Evolutionary conservation across 225 moss, liverwort and hornwort species (phyloP), one percentile per base, ranked within the genome.

Genomic region (Rhytidiadelphus loreus): DNA sequence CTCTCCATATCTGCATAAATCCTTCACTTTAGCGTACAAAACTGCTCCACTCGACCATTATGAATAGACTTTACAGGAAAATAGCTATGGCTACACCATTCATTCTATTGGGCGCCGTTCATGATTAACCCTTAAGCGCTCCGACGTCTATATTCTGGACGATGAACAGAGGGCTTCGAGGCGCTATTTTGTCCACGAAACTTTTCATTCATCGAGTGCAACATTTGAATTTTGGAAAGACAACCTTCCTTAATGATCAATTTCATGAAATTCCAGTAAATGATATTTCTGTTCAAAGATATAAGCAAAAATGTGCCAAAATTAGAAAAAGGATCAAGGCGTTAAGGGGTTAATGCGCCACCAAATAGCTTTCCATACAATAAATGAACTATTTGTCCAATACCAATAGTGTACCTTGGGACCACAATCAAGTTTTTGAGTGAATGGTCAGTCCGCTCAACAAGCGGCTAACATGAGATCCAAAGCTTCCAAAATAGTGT

Each of bases 1-100:
- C 90, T 98, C 97, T 70, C 98, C 98, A 84, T 93, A 98, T 96
- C 98, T 98, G 88, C 63, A 85, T 37, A 29, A 63, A 50, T n/a
- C 35, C 60, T 86, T 86, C 59, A 33, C 37, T 74, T 91, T 33
- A 90, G 77, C 80, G 44, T 59, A 53, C 74, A 86, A 28, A 56
- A 30, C 28, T 43, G 62, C 37, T 32, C 60, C 77, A 61, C 57
- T 46, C 12, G 55, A 65, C 53, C 65, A 83, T 46, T 77, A 22
- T 33, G n/a, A 78, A 88, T 7, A 85, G 12, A 33, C 29, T 74
- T 50, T 35, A 48, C 41, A 65, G 41, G 50, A 80, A 88, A 85
- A 70, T 32, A 59, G 58, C 35, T 43, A 25, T 33, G 17, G 59
- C 46, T 46, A 25, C 35, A 72, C 12, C 35, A 19, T 46, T 58